phyloP scores from a whole-genome alignment of 768 basidiomycete species.

The Mrakia frigida region DNA sequence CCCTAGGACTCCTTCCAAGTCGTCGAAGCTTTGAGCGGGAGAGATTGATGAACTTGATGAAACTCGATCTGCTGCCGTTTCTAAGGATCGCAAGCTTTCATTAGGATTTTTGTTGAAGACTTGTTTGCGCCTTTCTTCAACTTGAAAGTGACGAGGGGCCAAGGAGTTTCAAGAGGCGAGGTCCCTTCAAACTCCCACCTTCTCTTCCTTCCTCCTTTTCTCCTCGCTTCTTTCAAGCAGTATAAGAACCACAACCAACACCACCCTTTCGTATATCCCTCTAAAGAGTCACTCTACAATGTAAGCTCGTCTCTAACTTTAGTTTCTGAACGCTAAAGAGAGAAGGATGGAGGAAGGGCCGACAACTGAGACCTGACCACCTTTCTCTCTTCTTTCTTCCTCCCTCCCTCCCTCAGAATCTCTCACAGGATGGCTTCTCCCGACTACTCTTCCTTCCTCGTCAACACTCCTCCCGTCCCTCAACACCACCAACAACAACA shows the following conservation, averaged over 20 bases:
- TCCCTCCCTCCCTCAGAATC: background rate
- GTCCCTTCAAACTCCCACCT: background rate
- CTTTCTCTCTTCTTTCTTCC: background rate
- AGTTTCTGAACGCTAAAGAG: too few species aligned
- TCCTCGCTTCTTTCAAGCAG: background rate
- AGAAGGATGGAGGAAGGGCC: background rate
- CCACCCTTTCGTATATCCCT: background rate
- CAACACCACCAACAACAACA: background rate
- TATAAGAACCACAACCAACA: too few species aligned
- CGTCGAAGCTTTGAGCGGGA: constrained; percentile 19
- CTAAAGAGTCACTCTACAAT: background rate
- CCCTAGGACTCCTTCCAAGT: background rate
- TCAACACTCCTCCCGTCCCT: background rate
- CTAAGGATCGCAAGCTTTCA: too few species aligned
- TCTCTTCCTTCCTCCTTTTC: background rate
- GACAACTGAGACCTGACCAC: background rate
- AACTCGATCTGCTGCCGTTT: too few species aligned
- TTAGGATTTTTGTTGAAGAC: too few species aligned
- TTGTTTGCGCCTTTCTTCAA: too few species aligned
- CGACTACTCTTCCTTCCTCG: background rate
- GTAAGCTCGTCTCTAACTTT: too few species aligned
- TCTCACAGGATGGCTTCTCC: background rate
- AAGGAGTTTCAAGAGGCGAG: too few species aligned
- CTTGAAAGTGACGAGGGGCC: too few species aligned
- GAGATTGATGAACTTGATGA: too few species aligned